Conservation (phyloP, 1,139 yeast species). For the Eremothecium gossypii region DNA sequence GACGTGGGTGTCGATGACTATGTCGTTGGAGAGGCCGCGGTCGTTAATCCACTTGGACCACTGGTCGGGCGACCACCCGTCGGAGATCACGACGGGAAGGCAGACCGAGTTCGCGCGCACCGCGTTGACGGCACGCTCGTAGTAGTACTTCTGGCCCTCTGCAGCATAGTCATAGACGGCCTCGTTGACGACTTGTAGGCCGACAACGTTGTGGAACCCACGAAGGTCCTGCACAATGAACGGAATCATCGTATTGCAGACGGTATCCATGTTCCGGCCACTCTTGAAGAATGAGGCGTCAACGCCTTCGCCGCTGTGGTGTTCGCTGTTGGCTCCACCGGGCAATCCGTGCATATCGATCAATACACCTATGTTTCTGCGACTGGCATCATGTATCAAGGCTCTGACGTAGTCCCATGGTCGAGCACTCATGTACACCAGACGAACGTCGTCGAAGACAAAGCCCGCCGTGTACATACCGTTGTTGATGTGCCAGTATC, state of each 20-base stretch:
- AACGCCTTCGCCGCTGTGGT: constrained; percentile 74
- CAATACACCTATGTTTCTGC: constrained; percentile 55
- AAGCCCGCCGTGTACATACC: constrained; percentile 47
- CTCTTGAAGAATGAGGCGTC: constrained; percentile 47
- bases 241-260: constrained; percentile 44
- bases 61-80: constrained; percentile 86
- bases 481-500: constrained; percentile 80
- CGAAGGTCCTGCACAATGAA: constrained; percentile 59
- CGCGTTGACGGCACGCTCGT: constrained; percentile 53
- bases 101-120: constrained; percentile 47
- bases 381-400: constrained; percentile 24
- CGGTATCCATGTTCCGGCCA: constrained; percentile 30
- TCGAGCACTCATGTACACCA: constrained; percentile 52
- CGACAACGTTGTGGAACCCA: constrained; percentile 58
- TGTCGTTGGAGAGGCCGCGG: constrained; percentile 40
- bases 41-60: constrained; percentile 62
- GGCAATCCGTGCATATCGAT: constrained; percentile 88
- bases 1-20: constrained; percentile 74
- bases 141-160: constrained; percentile 49
- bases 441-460: constrained; percentile 45
- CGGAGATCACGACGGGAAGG: constrained; percentile 74
- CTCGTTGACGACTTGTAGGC: constrained; percentile 80
- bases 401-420: constrained; percentile 47
- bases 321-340: constrained; percentile 80
- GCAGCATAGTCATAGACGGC: constrained; percentile 53